Conservation (phyloP, 2,329 filamentous ascomycete genomes). For the Alternaria rosae region DNA sequence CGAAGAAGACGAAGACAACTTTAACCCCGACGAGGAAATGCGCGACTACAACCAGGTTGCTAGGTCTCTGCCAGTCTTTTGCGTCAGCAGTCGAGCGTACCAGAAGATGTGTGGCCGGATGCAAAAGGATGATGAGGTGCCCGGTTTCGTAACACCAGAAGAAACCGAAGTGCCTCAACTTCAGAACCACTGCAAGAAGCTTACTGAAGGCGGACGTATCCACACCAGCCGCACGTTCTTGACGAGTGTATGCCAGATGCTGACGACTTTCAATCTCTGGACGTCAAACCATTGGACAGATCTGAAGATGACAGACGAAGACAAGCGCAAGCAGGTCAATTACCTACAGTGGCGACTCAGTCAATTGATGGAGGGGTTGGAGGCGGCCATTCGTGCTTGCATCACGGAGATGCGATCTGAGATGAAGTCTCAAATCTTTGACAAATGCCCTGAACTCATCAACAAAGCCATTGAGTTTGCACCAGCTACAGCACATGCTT, state of each 20-base stretch:
- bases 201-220: conserved; percentile 61
- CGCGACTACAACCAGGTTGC: conserved; percentile 68
- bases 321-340: conserved; percentile 49
- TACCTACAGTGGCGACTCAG: conserved; percentile 52
- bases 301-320: conserved; percentile 51
- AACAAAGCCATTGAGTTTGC: conserved; percentile 51
- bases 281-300: conserved; percentile 54
- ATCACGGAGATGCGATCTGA: conserved; percentile 51
- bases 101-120: conserved; percentile 67
- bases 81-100: conserved; percentile 68
- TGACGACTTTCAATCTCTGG: conserved; percentile 64
- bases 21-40: conserved; percentile 62
- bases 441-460: conserved; percentile 53
- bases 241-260: conserved; percentile 58
- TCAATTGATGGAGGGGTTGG: conserved; percentile 52
- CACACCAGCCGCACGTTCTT: conserved; percentile 60
- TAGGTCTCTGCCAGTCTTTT: conserved; percentile 67
- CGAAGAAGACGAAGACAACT: conserved; percentile 62
- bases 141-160: conserved; percentile 60
- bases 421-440: conserved; percentile 57
- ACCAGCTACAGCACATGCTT: conserved; percentile 39
- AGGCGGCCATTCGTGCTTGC: conserved; percentile 51
- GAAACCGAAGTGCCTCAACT: conserved; percentile 66
- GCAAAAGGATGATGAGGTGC: conserved; percentile 59
- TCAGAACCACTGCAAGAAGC: conserved; percentile 64